A percentile compares a stretch with the other conserved stretches of the same genome.
These are phyloP conservation scores for Colletotrichum somersetense DNA, from an alignment of 2,329 filamentous ascomycete species.

Conservation along the genomic window DNA sequence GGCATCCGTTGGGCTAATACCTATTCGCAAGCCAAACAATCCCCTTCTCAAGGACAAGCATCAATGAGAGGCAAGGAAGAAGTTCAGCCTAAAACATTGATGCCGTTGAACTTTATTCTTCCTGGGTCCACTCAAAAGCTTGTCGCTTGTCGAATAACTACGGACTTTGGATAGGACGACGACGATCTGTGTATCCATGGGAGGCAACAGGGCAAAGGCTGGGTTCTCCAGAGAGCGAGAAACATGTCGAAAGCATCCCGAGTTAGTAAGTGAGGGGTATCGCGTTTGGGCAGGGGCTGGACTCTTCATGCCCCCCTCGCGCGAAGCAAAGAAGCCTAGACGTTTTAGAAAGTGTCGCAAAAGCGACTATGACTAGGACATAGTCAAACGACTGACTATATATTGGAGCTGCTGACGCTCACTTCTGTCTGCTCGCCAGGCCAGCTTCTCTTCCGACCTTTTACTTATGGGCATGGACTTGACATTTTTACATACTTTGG, in stretches of 20 bases:
- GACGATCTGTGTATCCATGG: neutral
- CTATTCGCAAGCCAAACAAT: too few species aligned
- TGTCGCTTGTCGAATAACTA: constrained; percentile 23
- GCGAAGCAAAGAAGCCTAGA: neutral
- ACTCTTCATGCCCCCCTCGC: neutral
- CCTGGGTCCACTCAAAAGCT: constrained; percentile 33
- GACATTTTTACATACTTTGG: neutral
- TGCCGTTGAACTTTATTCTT: constrained; percentile 38
- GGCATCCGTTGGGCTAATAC: neutral
- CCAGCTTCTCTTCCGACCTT: neutral
- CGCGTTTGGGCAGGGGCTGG: neutral
- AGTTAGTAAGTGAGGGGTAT: neutral
- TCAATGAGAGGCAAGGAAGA: neutral
- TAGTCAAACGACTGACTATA: neutral
- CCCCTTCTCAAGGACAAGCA: neutral
- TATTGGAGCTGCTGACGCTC: neutral
- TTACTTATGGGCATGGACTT: neutral
- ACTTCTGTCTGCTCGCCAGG: accelerated
- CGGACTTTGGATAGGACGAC: constrained; percentile 15
- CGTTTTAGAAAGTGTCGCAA: neutral
- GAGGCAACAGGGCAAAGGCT: neutral
- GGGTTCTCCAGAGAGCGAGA: neutral
- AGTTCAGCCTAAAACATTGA: constrained; percentile 25
- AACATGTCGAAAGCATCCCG: constrained; percentile 11
- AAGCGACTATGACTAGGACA: neutral